Base-by-base conservation (phyloP, 2,329 filamentous ascomycete genomes). In the Aureobasidium sp. region DNA sequence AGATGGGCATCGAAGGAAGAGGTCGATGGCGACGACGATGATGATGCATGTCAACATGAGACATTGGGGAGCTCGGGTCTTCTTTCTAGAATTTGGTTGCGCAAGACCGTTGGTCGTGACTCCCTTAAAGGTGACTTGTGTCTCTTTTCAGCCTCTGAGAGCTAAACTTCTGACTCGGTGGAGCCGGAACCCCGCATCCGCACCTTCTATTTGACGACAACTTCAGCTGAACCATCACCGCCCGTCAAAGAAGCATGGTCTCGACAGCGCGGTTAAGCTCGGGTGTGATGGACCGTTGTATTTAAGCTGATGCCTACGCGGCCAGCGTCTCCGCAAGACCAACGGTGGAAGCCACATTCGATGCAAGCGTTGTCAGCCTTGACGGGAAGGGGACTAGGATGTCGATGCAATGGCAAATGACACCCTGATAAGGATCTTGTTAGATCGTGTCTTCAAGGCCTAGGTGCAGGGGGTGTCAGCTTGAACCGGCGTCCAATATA, bases 261-360 rank as follows among this genome's bases (percentile, higher is more conserved):
- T 57, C 27, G 39, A 45, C 39, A 25, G 37, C 11, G 31, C 39
- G 41, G 15, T 17, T n/a, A 41, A 31, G 51, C 15, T 42, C 37
- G 20, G 22, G 20, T 15, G 39, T 41, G 36, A 9, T 20, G 15
- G 9, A 37, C 29, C 39, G 53, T 57, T 45, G 12, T 34, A 29
- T 20, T 27, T 2, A 20, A 5, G 31, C 44, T 15, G 53, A 17
- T 41, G 53, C 27, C 29, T 57, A 57, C 39, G 11, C 37, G 53
- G 41, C 51, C n/a, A 45, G 22, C 27, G 4, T 25, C 53, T 45
- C 53, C 53, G 29, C 41, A 25, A 45, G 25, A 12, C 5, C 53
- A 36, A 45, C 53, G 53, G 53, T 31, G 12, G 41, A 57, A 45
- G 53, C 53, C 53, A 34, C 53, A 57, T 57, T 57, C 53, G 41